Percentiles rank a stretch among this genome's conserved stretches.
These are phyloP conservation scores for Seminavis robusta DNA, from an alignment of 108 stramenopile genomes.

Conservation along the genomic window DNA sequence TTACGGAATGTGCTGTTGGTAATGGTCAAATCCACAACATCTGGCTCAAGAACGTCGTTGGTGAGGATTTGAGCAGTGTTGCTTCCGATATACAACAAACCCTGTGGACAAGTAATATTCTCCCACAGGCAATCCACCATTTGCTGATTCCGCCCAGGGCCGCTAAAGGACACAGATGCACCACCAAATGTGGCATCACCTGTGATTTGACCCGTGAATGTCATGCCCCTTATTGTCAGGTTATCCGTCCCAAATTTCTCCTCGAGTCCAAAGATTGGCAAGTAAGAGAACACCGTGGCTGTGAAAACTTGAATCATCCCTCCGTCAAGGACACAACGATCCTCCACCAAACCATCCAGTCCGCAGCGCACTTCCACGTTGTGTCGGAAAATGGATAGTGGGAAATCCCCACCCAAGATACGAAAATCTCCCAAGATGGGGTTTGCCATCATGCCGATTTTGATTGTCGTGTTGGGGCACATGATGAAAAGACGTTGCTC, in stretches of 20 bases:
- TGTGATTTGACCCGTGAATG: conserved; percentile 3
- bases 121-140: conserved; percentile 11
- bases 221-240: neutral
- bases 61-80: too few relatives aligned
- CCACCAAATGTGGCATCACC: too few relatives aligned
- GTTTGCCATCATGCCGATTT: conserved; percentile 3
- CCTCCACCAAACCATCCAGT: conserved; percentile 7
- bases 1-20: too few relatives aligned
- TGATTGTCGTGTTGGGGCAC: conserved; percentile 11
- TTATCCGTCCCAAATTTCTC: too few relatives aligned
- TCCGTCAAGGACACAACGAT: conserved; percentile 13
- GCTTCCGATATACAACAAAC: too few relatives aligned
- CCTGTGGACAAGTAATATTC: neutral
- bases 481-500: too few relatives aligned
- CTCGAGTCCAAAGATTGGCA: neutral
- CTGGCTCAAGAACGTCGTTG: too few relatives aligned
- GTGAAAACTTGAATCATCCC: conserved; percentile 8
- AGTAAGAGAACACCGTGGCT: too few relatives aligned
- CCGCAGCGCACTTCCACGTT: conserved; percentile 13
- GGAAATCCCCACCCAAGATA: conserved; percentile 5
- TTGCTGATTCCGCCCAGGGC: neutral
- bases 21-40: too few relatives aligned
- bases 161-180: neutral
- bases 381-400: neutral
- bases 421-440: neutral